Evolutionary conservation across 192 early-diverging fungal genomes (phyloP).

Genomic region (Coemansia sp.): DNA sequence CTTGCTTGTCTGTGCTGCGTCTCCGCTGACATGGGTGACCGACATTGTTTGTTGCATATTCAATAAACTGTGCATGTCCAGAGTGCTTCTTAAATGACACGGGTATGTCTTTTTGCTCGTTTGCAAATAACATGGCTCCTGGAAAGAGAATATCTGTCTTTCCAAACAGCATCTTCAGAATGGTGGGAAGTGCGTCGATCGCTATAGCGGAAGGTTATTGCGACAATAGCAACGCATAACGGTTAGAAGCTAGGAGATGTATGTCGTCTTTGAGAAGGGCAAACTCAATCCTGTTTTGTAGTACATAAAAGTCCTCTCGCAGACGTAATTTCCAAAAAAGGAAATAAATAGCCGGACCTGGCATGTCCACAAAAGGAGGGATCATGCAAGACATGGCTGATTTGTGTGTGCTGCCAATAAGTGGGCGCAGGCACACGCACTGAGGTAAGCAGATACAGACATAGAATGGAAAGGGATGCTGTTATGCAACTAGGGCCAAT

Average conservation of each 20-base stretch:
- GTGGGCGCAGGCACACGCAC: not conserved
- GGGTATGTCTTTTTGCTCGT: slow-evolving; percentile 1
- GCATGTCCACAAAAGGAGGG: slow-evolving; percentile 1
- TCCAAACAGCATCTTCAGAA: not conserved
- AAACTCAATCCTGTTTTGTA: not conserved
- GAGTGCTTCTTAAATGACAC: not conserved
- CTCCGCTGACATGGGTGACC: not conserved
- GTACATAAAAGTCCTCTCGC: not conserved
- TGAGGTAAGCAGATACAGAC: not conserved
- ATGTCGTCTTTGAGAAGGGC: not conserved
- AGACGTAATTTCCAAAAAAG: slow-evolving; percentile 13
- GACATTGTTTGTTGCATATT: not conserved
- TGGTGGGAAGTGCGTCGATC: not conserved
- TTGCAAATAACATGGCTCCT: not conserved
- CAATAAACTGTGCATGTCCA: slow-evolving; percentile 3
- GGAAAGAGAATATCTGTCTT: not conserved
- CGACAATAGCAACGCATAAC: slow-evolving; percentile 3
- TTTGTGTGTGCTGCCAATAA: slow-evolving; percentile 1
- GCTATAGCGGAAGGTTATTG: not conserved
- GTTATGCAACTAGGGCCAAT: not conserved
- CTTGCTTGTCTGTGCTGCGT: not conserved
- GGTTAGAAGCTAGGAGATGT: not conserved
- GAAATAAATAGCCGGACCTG: slow-evolving; percentile 4
- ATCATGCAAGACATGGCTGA: not conserved
- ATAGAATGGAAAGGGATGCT: not conserved